phyloP scores from a whole-genome alignment of 2,329 filamentous ascomycete species.

The Cadophora luteo-olivacea region DNA sequence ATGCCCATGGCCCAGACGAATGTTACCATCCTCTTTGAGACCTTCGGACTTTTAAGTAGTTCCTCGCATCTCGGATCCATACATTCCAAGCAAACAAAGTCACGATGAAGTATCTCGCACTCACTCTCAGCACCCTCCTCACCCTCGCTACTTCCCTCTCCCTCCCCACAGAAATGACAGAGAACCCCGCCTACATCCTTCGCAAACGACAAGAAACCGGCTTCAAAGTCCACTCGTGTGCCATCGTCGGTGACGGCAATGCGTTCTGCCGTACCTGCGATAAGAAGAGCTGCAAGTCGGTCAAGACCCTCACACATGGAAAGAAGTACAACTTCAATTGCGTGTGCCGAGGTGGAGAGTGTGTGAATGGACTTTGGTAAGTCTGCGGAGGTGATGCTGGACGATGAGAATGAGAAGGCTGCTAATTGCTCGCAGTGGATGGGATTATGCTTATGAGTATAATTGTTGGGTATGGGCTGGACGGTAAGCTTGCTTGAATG shows the following conservation, averaged over 20 bases:
- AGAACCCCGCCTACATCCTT: constrained; percentile 6
- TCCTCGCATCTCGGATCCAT: background rate
- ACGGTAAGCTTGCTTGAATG: background rate
- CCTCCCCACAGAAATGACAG: background rate
- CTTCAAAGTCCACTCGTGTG: background rate
- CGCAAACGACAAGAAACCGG: constrained; percentile 13
- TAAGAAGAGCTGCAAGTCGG: background rate
- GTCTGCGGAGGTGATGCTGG: background rate
- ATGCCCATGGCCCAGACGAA: background rate
- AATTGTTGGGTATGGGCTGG: constrained; percentile 13
- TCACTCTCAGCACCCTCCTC: constrained; percentile 3
- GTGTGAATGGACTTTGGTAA: constrained; percentile 8
- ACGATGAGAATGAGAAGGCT: background rate
- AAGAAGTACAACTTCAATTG: constrained; percentile 6
- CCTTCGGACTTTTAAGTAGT: background rate
- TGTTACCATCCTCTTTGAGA: background rate
- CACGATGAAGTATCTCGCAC: constrained; percentile 9
- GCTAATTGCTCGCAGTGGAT: background rate
- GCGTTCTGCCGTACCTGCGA: constrained; percentile 4
- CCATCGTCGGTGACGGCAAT: constrained; percentile 12
- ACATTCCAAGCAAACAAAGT: background rate
- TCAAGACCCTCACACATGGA: constrained; percentile 7
- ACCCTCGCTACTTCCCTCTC: background rate
- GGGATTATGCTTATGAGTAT: constrained; percentile 4
- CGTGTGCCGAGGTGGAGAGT: constrained; percentile 12